These are phyloP conservation scores for Phaseolus lunatus DNA, from an alignment of 306 rosid species.

Conservation along the genomic window DNA sequence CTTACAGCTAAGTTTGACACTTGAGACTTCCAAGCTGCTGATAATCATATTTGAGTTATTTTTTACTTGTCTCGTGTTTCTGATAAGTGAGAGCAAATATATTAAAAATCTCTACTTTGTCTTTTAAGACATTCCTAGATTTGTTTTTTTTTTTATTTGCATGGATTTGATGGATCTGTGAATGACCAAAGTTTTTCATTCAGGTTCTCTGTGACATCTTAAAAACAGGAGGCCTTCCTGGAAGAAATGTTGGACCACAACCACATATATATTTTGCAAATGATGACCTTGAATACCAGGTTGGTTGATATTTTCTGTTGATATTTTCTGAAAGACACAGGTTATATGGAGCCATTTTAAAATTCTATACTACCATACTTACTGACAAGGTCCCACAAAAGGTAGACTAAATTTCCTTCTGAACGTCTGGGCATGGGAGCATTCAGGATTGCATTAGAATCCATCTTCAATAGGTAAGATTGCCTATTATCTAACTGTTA, in stretches of 20 bases:
- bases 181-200: conserved; percentile 40
- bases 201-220: conserved; percentile 93
- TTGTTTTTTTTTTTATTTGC: conserved; percentile 2
- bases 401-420: conserved; percentile 91
- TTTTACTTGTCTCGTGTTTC: conserved; percentile 20
- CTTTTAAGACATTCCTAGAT: conserved; percentile 31
- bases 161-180: conserved; percentile 18
- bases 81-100: conserved; percentile 16
- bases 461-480: conserved; percentile 80
- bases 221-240: conserved; percentile 94
- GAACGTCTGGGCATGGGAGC: conserved; percentile 98
- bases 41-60: conserved; percentile 26
- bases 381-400: conserved; percentile 63
- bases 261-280: conserved; percentile 81
- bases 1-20: conserved; percentile 18
- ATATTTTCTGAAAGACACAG: conserved; percentile 32
- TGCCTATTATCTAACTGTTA: conserved; percentile 32
- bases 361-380: conserved; percentile 37
- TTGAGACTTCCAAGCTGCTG: conserved; percentile 24
- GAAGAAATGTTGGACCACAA: conserved; percentile 69
- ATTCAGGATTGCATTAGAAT: conserved; percentile 90
- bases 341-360: conserved; percentile 36
- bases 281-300: conserved; percentile 96
- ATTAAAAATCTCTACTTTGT: not conserved
- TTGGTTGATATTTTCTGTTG: conserved; percentile 49